Percentiles rank a stretch among this genome's conserved stretches.
These are phyloP conservation scores for Symbiodinium natans DNA, from an alignment of 73 alveolate species.

Conservation along the genomic window DNA sequence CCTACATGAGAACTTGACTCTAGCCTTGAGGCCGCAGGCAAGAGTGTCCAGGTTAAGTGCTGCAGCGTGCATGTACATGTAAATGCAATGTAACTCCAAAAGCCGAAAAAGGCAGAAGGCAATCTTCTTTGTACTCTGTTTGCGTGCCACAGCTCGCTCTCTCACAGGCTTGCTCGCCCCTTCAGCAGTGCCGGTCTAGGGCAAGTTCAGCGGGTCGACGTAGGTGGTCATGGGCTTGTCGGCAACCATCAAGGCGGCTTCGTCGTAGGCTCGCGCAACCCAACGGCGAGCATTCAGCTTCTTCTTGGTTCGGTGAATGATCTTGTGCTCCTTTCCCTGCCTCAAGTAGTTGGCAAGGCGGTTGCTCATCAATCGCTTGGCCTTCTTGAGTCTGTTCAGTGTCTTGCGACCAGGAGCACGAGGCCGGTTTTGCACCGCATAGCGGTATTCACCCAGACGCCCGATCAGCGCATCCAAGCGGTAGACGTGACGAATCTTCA, in stretches of 20 bases:
- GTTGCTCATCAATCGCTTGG: background rate
- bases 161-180: no score
- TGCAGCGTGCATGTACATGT: no score
- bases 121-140: no score
- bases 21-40: no score
- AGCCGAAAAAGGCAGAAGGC: no score
- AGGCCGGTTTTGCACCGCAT: slow-evolving; percentile 17
- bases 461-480: slow-evolving; percentile 6
- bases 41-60: no score
- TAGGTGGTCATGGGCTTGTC: background rate
- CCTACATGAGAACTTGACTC: no score
- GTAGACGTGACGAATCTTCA: background rate
- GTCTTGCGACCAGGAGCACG: slow-evolving; percentile 54
- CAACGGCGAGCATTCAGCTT: slow-evolving; percentile 57
- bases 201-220: slow-evolving; percentile 79
- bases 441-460: slow-evolving; percentile 25
- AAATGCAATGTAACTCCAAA: no score
- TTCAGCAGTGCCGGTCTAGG: slow-evolving; percentile 14
- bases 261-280: slow-evolving; percentile 33
- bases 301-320: slow-evolving; percentile 76
- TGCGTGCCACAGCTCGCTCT: no score
- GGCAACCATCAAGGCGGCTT: slow-evolving; percentile 8
- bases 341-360: slow-evolving; percentile 74
- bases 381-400: slow-evolving; percentile 61
- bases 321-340: slow-evolving; percentile 57